These are phyloP conservation scores for Myochromella boudieri DNA, from an alignment of 768 basidiomycete species.

Conservation along the genomic window DNA sequence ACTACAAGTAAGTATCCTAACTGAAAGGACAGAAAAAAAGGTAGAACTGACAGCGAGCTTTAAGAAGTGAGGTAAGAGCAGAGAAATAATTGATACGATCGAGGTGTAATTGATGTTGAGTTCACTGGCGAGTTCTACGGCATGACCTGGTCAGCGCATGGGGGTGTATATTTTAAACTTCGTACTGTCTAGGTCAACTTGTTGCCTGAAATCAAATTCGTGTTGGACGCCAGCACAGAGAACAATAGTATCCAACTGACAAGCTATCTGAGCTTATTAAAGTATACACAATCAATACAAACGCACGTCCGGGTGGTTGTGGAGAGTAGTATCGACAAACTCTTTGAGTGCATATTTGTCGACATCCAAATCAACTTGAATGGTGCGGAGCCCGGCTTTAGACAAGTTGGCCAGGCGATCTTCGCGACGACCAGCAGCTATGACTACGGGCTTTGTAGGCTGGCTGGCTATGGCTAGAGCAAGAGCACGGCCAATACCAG, in stretches of 20 bases:
- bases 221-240: constrained; percentile 56
- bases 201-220: constrained; percentile 43
- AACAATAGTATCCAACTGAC: constrained; percentile 55
- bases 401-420: constrained; percentile 52
- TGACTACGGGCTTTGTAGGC: constrained; percentile 47
- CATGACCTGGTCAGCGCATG: no score
- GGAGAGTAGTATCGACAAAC: constrained; percentile 39
- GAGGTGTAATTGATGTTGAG: constrained; percentile 55
- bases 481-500: constrained; percentile 58
- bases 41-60: constrained; percentile 44
- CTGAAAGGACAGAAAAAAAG: not conserved
- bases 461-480: constrained; percentile 48
- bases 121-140: constrained; percentile 42
- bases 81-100: constrained; percentile 44
- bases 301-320: constrained; percentile 48
- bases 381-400: constrained; percentile 37
- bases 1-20: not conserved
- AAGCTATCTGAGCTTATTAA: not conserved
- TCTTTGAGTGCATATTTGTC: constrained; percentile 36
- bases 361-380: constrained; percentile 43
- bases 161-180: no score
- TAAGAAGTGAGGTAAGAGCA: constrained; percentile 54
- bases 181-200: constrained; percentile 41
- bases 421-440: constrained; percentile 50
- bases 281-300: not conserved